Conservation (phyloP, 75 land plant genomes). For the Cryptomeria japonica region DNA sequence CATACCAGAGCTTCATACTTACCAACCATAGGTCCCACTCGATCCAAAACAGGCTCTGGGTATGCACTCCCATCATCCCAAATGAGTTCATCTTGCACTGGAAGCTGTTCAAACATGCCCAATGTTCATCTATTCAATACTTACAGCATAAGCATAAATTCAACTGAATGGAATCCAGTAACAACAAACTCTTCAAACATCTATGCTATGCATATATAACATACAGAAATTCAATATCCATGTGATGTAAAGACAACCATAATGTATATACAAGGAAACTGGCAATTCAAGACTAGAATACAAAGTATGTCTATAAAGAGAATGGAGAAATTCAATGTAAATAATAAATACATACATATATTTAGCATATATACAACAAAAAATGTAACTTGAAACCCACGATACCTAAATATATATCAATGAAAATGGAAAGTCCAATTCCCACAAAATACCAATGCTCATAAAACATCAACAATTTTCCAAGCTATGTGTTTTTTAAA, state of each 20-base stretch:
- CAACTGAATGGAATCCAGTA: not conserved
- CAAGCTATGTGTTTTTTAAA: no score
- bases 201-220: not conserved
- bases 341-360: not conserved
- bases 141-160: not conserved
- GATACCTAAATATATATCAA: not conserved
- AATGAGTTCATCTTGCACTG: slow-evolving; percentile 65
- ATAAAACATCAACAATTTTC: no score
- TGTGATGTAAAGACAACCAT: no score
- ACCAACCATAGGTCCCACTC: slow-evolving; percentile 62
- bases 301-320: not conserved
- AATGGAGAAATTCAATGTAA: not conserved
- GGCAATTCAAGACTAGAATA: no score
- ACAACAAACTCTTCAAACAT: not conserved
- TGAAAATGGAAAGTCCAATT: no score
- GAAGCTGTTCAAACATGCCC: slow-evolving; percentile 43
- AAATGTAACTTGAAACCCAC: not conserved
- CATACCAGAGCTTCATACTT: slow-evolving; percentile 93
- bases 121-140: not conserved
- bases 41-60: slow-evolving; percentile 88
- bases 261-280: no score
- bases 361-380: not conserved
- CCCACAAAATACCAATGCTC: no score
- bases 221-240: not conserved
- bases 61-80: slow-evolving; percentile 93